These are phyloP conservation scores for Nannizziopsis barbatae DNA, from an alignment of 2,329 filamentous ascomycete species.

Conservation along the genomic window DNA sequence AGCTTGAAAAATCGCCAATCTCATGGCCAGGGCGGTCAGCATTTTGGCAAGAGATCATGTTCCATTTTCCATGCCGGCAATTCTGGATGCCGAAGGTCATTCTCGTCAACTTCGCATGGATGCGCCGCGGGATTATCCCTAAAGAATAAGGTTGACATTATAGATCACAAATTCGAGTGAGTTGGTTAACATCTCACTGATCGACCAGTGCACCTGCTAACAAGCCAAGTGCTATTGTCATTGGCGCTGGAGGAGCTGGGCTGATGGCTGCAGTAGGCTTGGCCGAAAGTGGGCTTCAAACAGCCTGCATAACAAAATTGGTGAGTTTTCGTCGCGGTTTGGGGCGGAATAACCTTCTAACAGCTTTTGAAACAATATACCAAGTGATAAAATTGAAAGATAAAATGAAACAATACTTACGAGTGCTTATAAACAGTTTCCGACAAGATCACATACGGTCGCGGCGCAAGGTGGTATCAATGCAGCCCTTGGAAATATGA, in stretches of 20 bases:
- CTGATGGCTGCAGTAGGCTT: conserved; percentile 18
- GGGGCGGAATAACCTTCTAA: background rate
- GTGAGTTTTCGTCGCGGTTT: conserved; percentile 4
- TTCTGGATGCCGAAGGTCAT: background rate
- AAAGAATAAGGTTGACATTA: conserved; percentile 9
- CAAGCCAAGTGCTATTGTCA: conserved; percentile 15
- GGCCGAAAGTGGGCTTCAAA: conserved; percentile 17
- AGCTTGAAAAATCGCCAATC: too few relatives aligned
- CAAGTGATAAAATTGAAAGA: too few relatives aligned
- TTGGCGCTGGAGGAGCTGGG: conserved; percentile 17
- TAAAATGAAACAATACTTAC: background rate
- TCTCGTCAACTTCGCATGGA: background rate
- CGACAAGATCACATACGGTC: conserved; percentile 18
- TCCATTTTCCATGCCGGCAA: too few relatives aligned
- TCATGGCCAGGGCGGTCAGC: too few relatives aligned
- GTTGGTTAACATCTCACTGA: background rate
- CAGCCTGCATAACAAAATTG: conserved; percentile 18
- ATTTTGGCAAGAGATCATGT: too few relatives aligned
- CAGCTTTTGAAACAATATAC: background rate
- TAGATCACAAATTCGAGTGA: conserved; percentile 20
- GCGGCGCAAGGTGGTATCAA: conserved; percentile 46
- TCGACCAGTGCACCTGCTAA: background rate
- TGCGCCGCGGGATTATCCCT: background rate
- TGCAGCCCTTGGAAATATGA: conserved; percentile 53
- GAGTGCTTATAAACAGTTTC: conserved; percentile 13